Base-by-base conservation (phyloP, 1,284 basidiomycete genomes). In the Inonotus hispidus region DNA sequence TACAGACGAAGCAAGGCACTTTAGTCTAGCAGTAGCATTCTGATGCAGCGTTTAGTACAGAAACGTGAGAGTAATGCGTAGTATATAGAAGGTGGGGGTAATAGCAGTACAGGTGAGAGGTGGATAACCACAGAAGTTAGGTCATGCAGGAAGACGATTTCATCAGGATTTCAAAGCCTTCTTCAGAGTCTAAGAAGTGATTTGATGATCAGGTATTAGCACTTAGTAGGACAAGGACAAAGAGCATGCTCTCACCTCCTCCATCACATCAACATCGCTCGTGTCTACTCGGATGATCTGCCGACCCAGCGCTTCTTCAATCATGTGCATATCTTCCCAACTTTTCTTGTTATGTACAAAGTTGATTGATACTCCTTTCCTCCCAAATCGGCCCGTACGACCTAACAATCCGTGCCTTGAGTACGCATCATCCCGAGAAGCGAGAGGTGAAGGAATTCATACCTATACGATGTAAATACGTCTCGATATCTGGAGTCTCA, bases 381-480 rank as follows among this genome's bases (percentile, higher is more conserved):
- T 87, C 58, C 95, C 95, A 72, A 98, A 98, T 53, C 95, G 89
- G 64, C 95, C 95, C 53, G 95, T 98, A 59, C 95, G 91, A 59
- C 94, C 93, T 95, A 41, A 56, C 32, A 62, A 57, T 16, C n/a
- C 49, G 21, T 52, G 60, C 43, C 39, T 53, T 35, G 27, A 54
- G 37, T 16, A 41, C 27, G 35, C 16, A 41, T 65, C 59, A 25
- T 53, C 13, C 10, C 53, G 41, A 43, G 41, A 43, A 43, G 7
- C 19, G 19, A 45, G 27, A 37, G 25, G 32, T 60, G 32, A 53
- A 49, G 46, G 53, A 38, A 1, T 10, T 77, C 87, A 59, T 63
- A 93, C 95, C 96, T 64, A 99, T 99, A 66, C 97, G 88, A 76
- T 99, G 97, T 61, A 99, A 88, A 72, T 99, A 99, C 0, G 96